A percentile compares a stretch with the other conserved stretches of the same genome.
phyloP scores from a whole-genome alignment of 1,284 basidiomycete genomes.

The Rhodotorula sp. region DNA sequence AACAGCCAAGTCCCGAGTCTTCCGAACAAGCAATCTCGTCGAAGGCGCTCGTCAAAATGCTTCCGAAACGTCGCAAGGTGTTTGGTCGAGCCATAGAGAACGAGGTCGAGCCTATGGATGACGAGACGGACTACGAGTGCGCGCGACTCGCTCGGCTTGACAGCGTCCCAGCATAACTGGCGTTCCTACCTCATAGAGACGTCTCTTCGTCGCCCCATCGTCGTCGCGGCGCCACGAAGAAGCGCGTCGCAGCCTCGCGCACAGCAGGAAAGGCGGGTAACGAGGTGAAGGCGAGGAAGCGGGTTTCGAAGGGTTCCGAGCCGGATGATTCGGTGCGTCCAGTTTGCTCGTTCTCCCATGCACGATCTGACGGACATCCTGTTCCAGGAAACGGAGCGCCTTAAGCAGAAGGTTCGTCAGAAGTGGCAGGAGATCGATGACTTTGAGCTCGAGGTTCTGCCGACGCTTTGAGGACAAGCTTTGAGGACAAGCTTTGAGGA shows the following conservation, averaged over 20 bases:
- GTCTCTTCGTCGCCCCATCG: not conserved
- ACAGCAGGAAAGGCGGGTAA: no score
- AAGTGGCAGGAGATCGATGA: constrained; percentile 27
- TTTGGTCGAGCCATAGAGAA: not conserved
- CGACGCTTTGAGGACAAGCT: constrained; percentile 7
- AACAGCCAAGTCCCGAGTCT: not conserved
- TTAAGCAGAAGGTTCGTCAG: not conserved
- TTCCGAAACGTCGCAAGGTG: constrained; percentile 10
- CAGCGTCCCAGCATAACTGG: not conserved
- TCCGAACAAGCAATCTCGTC: constrained; percentile 1
- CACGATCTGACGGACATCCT: no score
- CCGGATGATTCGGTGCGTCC: not conserved
- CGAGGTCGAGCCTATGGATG: not conserved
- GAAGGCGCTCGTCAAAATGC: constrained; percentile 1
- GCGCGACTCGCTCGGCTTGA: not conserved
- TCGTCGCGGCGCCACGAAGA: no score
- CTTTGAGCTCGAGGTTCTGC: constrained; percentile 8
- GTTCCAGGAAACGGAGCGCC: not conserved
- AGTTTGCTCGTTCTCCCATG: not conserved
- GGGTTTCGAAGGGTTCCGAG: not conserved
- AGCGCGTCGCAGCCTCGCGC: no score
- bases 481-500: constrained; percentile 7
- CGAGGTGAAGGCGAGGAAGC: not conserved
- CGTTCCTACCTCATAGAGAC: not conserved
- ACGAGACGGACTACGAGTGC: constrained; percentile 24